Conservation (phyloP, 495 filamentous ascomycete species). For the Barbatosphaeria neglecta region DNA sequence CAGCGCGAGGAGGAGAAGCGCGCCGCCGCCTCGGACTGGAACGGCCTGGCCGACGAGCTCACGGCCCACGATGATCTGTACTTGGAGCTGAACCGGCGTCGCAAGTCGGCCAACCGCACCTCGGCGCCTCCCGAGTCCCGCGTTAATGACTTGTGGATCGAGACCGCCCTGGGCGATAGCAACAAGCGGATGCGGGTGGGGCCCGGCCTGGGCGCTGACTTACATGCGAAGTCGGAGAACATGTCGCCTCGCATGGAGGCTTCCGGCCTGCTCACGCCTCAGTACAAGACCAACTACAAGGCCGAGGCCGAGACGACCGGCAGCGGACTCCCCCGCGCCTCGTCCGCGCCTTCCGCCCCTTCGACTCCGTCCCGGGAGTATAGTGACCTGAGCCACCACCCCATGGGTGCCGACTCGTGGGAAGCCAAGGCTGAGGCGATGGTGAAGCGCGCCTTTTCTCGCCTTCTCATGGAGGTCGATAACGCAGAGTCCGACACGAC, state of each 20-base stretch:
- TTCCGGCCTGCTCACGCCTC: too few relatives aligned
- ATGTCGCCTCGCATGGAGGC: too few relatives aligned
- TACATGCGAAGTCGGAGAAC: conserved; percentile 1
- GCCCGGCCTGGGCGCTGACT: too few relatives aligned
- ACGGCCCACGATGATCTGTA: conserved; percentile 8
- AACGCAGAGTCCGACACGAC: too few relatives aligned
- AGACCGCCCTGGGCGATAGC: conserved; percentile 22
- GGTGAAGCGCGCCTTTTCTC: neutral
- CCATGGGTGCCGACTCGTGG: neutral
- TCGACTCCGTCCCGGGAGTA: too few relatives aligned
- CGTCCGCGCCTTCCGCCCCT: neutral
- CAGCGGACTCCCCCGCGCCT: neutral
- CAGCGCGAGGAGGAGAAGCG: conserved; percentile 2
- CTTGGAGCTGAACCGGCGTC: conserved; percentile 4
- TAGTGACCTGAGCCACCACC: too few relatives aligned
- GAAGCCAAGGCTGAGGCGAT: neutral
- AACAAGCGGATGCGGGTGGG: conserved; percentile 11
- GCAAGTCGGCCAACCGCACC: conserved; percentile 14
- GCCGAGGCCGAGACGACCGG: neutral
- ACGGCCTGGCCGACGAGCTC: conserved; percentile 9
- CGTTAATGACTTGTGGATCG: conserved; percentile 16
- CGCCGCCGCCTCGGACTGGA: conserved; percentile 6
- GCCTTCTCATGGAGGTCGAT: neutral
- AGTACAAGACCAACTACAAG: neutral
- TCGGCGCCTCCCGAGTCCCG: conserved; percentile 6